Conservation (phyloP, 2,329 filamentous ascomycete genomes). For the Aspergillus sp. region DNA sequence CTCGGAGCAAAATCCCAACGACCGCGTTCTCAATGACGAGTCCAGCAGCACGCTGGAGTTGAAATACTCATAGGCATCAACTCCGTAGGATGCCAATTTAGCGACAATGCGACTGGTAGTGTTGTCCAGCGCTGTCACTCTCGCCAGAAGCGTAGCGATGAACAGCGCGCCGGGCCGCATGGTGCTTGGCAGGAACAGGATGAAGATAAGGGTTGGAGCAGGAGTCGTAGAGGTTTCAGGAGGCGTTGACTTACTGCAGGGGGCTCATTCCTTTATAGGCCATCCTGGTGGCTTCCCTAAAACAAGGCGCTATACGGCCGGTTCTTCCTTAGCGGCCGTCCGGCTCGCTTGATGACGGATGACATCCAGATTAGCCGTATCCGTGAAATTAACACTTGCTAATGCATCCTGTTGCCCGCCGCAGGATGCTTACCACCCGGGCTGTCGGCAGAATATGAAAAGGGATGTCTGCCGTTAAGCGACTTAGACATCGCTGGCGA, state of each 20-base stretch:
- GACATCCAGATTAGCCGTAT: background rate
- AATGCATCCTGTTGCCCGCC: background rate
- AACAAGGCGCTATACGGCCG: background rate
- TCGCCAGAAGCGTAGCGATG: background rate
- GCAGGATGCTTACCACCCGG: background rate
- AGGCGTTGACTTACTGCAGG: background rate
- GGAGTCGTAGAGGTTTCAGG: constrained; percentile 1
- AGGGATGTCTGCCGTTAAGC: background rate
- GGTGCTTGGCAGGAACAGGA: background rate
- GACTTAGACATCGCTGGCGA: background rate
- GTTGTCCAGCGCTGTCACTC: background rate
- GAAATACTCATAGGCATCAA: background rate
- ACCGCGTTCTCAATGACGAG: background rate
- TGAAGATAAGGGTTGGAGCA: background rate
- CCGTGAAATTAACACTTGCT: background rate
- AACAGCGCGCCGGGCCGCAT: background rate
- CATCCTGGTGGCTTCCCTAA: background rate
- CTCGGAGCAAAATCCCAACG: background rate
- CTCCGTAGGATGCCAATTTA: background rate
- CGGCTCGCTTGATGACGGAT: background rate
- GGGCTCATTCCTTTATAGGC: constrained; percentile 1
- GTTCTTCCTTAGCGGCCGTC: background rate
- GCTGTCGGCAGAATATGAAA: background rate
- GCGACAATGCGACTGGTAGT: background rate
- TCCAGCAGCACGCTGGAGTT: background rate